A percentile compares a stretch with the other conserved stretches of the same genome.
These are phyloP conservation scores for Penium margaritaceum DNA, from an alignment of 139 green algal species.

Conservation along the genomic window DNA sequence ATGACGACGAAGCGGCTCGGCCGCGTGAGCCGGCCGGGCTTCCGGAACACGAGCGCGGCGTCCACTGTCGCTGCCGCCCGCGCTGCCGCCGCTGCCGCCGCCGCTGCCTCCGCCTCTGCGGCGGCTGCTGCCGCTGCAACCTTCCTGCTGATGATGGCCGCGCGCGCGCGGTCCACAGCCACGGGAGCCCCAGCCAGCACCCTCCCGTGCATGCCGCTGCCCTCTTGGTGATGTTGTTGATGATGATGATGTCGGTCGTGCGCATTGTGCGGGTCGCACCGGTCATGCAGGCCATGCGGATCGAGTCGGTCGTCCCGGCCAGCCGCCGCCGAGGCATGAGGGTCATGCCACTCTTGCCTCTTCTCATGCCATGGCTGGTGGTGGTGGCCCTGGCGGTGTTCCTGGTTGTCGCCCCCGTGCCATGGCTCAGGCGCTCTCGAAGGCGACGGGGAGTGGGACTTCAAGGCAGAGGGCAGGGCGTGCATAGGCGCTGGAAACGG, in stretches of 20 bases:
- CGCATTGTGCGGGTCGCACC: not conserved
- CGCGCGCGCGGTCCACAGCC: not conserved
- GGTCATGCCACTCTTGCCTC: no score
- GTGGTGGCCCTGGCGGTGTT: no score
- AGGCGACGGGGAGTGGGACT: no score
- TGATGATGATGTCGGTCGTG: not conserved
- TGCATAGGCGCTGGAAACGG: no score
- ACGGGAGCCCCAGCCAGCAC: not conserved
- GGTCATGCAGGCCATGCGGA: no score
- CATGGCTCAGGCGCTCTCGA: no score
- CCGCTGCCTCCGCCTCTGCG: not conserved
- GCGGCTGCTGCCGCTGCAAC: not conserved
- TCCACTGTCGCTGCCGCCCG: conserved; percentile 7
- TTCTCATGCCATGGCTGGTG: no score
- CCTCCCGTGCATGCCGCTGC: not conserved
- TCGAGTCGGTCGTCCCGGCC: no score
- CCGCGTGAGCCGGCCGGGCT: conserved; percentile 24
- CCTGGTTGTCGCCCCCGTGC: no score
- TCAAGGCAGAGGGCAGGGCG: no score
- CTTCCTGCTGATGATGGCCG: not conserved
- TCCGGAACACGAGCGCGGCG: conserved; percentile 30
- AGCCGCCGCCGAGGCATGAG: no score
- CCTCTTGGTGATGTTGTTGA: no score
- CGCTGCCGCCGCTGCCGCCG: conserved; percentile 6
- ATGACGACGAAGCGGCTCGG: conserved; percentile 41